Evolutionary conservation across 129 eudicot genomes (phyloP).

Genomic region (Kitagawia praeruptora): DNA sequence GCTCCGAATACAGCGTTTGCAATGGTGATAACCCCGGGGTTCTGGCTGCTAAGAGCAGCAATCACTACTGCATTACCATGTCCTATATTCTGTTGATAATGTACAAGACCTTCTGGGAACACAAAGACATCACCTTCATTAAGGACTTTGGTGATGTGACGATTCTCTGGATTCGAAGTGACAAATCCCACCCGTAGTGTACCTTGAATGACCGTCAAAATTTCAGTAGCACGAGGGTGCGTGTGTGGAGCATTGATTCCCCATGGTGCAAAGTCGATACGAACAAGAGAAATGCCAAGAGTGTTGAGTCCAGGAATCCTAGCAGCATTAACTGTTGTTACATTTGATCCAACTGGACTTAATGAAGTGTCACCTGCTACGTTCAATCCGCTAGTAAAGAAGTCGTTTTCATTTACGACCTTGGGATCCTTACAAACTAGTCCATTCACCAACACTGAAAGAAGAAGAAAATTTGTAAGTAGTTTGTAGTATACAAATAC

Average conservation of each 20-base stretch:
- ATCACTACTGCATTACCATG: neutral
- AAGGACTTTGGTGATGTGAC: neutral
- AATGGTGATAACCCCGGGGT: neutral
- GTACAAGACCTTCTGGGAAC: neutral
- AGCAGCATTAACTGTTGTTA: slow-evolving; percentile 6
- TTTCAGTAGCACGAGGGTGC: neutral
- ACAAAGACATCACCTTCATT: neutral
- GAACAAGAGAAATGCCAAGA: slow-evolving; percentile 8
- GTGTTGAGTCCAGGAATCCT: slow-evolving; percentile 16
- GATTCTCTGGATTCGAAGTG: neutral
- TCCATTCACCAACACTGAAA: slow-evolving; percentile 21
- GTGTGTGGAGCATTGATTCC: neutral
- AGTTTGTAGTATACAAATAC: too few species aligned
- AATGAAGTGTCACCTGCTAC: slow-evolving; percentile 9
- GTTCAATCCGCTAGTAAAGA: slow-evolving; percentile 14
- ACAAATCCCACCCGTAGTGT: neutral
- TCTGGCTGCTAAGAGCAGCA: neutral
- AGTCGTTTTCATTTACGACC: slow-evolving; percentile 11
- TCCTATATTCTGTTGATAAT: neutral
- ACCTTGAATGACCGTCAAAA: neutral
- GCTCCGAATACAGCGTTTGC: neutral
- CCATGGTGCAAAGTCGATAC: slow-evolving; percentile 5
- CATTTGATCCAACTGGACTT: slow-evolving; percentile 8
- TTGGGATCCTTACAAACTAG: slow-evolving; percentile 15
- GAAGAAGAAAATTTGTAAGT: neutral